These are phyloP conservation scores for Pholiota molesta DNA, from an alignment of 768 basidiomycete species.

Conservation along the genomic window DNA sequence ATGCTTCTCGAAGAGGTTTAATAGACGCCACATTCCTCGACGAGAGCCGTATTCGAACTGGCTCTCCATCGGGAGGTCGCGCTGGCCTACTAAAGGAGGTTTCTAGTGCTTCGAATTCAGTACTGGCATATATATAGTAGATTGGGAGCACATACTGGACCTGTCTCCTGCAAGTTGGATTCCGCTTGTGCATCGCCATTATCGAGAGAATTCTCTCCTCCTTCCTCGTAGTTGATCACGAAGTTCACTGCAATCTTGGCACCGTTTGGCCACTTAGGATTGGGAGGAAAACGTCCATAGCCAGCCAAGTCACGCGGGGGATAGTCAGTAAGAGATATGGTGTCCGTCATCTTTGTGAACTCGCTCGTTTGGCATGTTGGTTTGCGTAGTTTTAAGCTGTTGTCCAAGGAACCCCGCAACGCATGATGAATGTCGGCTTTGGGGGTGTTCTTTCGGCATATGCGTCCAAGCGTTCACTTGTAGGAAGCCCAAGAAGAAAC, in stretches of 20 bases:
- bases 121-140: neutral
- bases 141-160: slow-evolving; percentile 9
- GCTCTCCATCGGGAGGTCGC: slow-evolving; percentile 22
- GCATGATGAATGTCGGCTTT: too few relatives aligned
- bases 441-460: too few relatives aligned
- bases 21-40: slow-evolving; percentile 22
- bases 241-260: slow-evolving; percentile 22
- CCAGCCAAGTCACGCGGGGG: slow-evolving; percentile 18
- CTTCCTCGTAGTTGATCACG: slow-evolving; percentile 23
- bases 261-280: slow-evolving; percentile 22
- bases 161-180: slow-evolving; percentile 15
- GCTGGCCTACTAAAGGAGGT: slow-evolving; percentile 12
- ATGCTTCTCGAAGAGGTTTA: slow-evolving; percentile 22
- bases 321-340: slow-evolving; percentile 17
- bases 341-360: slow-evolving; percentile 1
- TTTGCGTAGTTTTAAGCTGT: neutral
- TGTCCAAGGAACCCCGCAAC: neutral
- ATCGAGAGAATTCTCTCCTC: slow-evolving; percentile 21
- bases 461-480: too few relatives aligned
- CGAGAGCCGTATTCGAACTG: slow-evolving; percentile 23
- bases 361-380: neutral
- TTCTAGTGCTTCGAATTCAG: slow-evolving; percentile 7
- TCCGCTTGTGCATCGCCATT: slow-evolving; percentile 21
- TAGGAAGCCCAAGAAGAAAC: too few relatives aligned
- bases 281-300: slow-evolving; percentile 21